These are phyloP conservation scores for Diaporthe citriasiana DNA, from an alignment of 2,329 filamentous ascomycete species.

Conservation along the genomic window DNA sequence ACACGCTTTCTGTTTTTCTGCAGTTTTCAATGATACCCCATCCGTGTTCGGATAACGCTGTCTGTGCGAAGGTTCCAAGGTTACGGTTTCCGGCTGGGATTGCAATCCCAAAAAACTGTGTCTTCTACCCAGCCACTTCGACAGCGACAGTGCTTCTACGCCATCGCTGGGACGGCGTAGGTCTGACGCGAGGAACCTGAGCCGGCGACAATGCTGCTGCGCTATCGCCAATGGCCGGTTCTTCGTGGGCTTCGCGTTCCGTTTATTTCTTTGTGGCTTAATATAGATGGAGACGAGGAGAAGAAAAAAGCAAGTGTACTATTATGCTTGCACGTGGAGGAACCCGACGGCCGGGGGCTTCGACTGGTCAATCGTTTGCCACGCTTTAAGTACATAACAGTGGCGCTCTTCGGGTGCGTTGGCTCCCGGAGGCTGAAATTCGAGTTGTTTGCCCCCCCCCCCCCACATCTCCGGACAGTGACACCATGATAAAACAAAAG, in stretches of 20 bases:
- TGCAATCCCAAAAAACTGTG: constrained; percentile 43
- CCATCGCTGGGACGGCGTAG: constrained; percentile 69
- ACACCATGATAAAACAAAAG: neutral
- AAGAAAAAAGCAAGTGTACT: neutral
- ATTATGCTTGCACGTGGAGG: neutral
- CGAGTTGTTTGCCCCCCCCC: constrained; percentile 1
- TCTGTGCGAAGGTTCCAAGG: constrained; percentile 49
- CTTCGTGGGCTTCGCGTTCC: constrained; percentile 42
- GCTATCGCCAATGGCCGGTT: constrained; percentile 59
- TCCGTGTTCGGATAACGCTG: constrained; percentile 67
- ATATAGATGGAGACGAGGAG: neutral
- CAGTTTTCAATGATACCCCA: constrained; percentile 66
- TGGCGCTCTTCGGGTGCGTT: neutral
- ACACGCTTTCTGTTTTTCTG: constrained; percentile 44
- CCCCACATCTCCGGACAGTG: neutral
- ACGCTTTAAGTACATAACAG: neutral
- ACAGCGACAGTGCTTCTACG: constrained; percentile 69
- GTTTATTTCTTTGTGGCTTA: constrained; percentile 25
- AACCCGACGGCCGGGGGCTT: too few species aligned
- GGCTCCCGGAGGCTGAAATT: neutral
- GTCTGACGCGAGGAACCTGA: constrained; percentile 56
- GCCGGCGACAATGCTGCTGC: constrained; percentile 66
- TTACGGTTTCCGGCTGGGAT: constrained; percentile 42
- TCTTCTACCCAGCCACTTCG: constrained; percentile 51
- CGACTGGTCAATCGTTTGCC: neutral